Evolutionary conservation across 2,329 filamentous ascomycete species (phyloP).

Genomic region (Cordyceps fumosorosea): DNA sequence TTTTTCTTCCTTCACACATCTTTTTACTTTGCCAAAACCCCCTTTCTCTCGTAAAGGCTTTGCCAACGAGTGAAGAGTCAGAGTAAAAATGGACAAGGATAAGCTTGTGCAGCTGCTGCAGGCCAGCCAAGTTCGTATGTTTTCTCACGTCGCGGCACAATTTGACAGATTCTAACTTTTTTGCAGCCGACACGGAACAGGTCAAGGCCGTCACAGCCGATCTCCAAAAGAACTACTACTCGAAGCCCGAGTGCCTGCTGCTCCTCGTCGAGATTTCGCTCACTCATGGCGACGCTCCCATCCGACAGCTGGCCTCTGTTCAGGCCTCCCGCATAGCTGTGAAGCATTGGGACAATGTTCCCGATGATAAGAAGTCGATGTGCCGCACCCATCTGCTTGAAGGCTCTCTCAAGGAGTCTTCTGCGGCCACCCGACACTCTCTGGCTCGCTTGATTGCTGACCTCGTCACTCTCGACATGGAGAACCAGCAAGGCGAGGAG

Average conservation of each 20-base stretch:
- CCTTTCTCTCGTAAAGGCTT: background rate
- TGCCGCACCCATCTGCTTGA: conserved; percentile 80
- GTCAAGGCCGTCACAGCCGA: conserved; percentile 86
- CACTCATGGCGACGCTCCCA: conserved; percentile 62
- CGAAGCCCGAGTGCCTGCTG: conserved; percentile 73
- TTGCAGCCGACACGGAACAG: conserved; percentile 74
- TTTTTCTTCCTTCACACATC: conserved; percentile 8
- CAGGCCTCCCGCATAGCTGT: conserved; percentile 76
- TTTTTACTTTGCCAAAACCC: conserved; percentile 6
- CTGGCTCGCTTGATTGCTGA: conserved; percentile 81
- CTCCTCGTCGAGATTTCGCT: conserved; percentile 84
- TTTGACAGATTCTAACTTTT: conserved; percentile 26
- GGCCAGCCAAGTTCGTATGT: conserved; percentile 80
- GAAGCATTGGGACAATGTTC: conserved; percentile 78
- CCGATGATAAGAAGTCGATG: conserved; percentile 68
- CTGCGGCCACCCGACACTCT: conserved; percentile 73
- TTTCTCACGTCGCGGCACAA: background rate
- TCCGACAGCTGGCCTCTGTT: conserved; percentile 87
- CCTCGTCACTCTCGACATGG: conserved; percentile 77
- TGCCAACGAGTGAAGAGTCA: conserved; percentile 15
- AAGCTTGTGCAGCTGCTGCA: conserved; percentile 82
- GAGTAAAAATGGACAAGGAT: conserved; percentile 44
- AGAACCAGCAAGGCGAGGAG: conserved; percentile 68
- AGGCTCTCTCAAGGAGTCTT: conserved; percentile 72
- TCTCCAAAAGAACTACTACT: conserved; percentile 91